phyloP scores from a whole-genome alignment of 2,329 filamentous ascomycete genomes.

The Aspergillus sergii region DNA sequence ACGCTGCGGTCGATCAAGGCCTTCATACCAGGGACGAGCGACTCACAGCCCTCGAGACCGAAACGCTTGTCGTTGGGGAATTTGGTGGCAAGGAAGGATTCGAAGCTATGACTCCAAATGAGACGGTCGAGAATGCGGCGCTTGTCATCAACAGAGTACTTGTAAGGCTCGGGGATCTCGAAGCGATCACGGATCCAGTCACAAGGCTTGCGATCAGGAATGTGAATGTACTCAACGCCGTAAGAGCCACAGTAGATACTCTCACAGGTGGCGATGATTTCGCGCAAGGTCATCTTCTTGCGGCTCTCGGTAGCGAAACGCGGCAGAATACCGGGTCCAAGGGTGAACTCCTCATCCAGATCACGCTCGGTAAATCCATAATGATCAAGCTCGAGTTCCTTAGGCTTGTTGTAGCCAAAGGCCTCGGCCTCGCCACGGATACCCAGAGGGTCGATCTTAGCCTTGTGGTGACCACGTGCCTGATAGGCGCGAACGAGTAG shows the following conservation, averaged over 20 bases:
- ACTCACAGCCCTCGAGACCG: slow-evolving; percentile 95
- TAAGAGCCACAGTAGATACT: slow-evolving; percentile 97
- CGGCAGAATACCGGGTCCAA: slow-evolving; percentile 93
- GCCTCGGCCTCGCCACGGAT: slow-evolving; percentile 84
- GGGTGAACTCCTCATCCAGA: slow-evolving; percentile 84
- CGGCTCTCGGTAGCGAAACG: slow-evolving; percentile 86
- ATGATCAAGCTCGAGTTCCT: slow-evolving; percentile 89
- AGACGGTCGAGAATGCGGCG: slow-evolving; percentile 93
- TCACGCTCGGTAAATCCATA: slow-evolving; percentile 96
- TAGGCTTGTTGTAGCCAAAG: slow-evolving; percentile 84
- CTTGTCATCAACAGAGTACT: slow-evolving; percentile 98
- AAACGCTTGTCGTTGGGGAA: slow-evolving; percentile 99
- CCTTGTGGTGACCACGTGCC: slow-evolving; percentile 96
- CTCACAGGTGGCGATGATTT: slow-evolving; percentile 92
- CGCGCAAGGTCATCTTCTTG: slow-evolving; percentile 94
- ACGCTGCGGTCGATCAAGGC: slow-evolving; percentile 97
- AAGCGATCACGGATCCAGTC: slow-evolving; percentile 96
- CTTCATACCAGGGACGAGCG: slow-evolving; percentile 98
- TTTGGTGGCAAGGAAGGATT: slow-evolving; percentile 92
- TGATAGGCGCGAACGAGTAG: slow-evolving; percentile 96
- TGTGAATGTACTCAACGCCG: slow-evolving; percentile 98
- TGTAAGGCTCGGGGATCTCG: slow-evolving; percentile 92
- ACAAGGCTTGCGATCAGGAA: slow-evolving; percentile 94
- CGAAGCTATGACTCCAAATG: slow-evolving; percentile 98
- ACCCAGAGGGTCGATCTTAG: slow-evolving; percentile 91